Evolutionary conservation across 768 basidiomycete genomes (phyloP).

Genomic region (Tulasnella sp.): DNA sequence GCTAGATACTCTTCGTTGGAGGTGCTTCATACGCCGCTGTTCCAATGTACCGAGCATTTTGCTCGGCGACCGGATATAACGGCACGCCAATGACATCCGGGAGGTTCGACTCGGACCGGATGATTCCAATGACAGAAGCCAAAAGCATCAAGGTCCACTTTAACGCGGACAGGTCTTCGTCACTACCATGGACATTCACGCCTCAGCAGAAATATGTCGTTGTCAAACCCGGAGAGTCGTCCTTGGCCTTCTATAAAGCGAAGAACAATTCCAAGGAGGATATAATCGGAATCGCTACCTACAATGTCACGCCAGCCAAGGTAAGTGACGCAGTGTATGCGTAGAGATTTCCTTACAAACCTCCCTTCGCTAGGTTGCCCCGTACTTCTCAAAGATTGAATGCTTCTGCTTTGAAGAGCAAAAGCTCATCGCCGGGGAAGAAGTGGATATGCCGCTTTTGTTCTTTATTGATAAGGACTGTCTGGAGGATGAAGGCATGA

Average conservation of each 20-base stretch:
- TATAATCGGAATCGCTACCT: constrained; percentile 96
- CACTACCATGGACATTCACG: constrained; percentile 86
- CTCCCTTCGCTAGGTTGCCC: constrained; percentile 59
- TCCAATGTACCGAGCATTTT: constrained; percentile 96
- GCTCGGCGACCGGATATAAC: constrained; percentile 92
- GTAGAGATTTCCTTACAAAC: not conserved
- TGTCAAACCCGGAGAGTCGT: constrained; percentile 92
- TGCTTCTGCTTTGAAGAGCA: constrained; percentile 99
- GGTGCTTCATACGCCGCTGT: constrained; percentile 96
- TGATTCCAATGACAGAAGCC: constrained; percentile 62
- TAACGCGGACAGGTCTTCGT: constrained; percentile 85
- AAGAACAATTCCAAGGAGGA: constrained; percentile 78
- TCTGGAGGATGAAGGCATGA: constrained; percentile 82
- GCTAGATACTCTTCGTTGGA: constrained; percentile 10
- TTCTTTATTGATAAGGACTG: constrained; percentile 99
- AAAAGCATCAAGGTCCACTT: constrained; percentile 87
- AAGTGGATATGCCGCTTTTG: constrained; percentile 94
- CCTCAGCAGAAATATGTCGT: constrained; percentile 85
- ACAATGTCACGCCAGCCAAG: constrained; percentile 97
- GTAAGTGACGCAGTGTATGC: constrained; percentile 40
- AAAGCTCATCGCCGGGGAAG: constrained; percentile 85
- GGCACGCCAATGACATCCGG: constrained; percentile 89
- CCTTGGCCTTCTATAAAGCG: constrained; percentile 92
- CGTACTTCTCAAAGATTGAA: constrained; percentile 98
- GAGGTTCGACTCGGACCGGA: constrained; percentile 73